These are phyloP conservation scores for Sistotremastrum niveocremeum DNA, from an alignment of 768 basidiomycete species.

Conservation along the genomic window DNA sequence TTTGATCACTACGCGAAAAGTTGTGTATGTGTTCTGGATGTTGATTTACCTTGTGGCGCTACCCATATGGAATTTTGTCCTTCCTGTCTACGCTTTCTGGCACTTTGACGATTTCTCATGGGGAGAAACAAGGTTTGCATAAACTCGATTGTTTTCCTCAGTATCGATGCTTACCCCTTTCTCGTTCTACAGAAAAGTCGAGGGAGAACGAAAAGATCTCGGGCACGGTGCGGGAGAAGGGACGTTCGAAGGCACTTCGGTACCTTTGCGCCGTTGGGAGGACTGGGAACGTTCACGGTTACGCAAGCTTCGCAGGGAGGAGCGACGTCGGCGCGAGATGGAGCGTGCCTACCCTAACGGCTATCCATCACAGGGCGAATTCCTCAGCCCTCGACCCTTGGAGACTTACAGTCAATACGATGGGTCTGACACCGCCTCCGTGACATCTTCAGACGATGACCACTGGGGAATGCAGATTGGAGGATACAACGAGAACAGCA, in stretches of 20 bases:
- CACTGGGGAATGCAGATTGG: conserved; percentile 95
- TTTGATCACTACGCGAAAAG: conserved; percentile 84
- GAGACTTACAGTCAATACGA: conserved; percentile 49
- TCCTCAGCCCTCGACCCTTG: conserved; percentile 38
- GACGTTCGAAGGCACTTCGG: conserved; percentile 35
- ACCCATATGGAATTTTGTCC: conserved; percentile 91
- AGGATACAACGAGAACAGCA: conserved; percentile 79
- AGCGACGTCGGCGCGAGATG: conserved; percentile 65
- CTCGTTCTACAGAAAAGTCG: conserved; percentile 61
- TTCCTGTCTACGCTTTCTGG: conserved; percentile 96
- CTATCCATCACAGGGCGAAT: conserved; percentile 48
- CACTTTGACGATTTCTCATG: conserved; percentile 99
- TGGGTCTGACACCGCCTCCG: conserved; percentile 67
- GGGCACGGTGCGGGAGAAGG: conserved; percentile 62
- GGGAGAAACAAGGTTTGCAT: conserved; percentile 87
- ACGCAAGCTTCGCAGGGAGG: conserved; percentile 81
- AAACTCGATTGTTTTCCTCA: neutral
- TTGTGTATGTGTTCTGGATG: conserved; percentile 98
- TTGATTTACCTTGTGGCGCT: conserved; percentile 83
- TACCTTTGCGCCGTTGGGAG: conserved; percentile 98
- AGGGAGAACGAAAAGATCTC: conserved; percentile 72
- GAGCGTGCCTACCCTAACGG: conserved; percentile 66
- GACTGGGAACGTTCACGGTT: conserved; percentile 96
- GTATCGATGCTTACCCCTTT: conserved; percentile 3
- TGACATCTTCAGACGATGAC: conserved; percentile 84